Percentiles rank a stretch among this genome's conserved stretches.
phyloP scores from a whole-genome alignment of 1,139 yeast genomes.

The Hemisphaericaspora lyxosophila region DNA sequence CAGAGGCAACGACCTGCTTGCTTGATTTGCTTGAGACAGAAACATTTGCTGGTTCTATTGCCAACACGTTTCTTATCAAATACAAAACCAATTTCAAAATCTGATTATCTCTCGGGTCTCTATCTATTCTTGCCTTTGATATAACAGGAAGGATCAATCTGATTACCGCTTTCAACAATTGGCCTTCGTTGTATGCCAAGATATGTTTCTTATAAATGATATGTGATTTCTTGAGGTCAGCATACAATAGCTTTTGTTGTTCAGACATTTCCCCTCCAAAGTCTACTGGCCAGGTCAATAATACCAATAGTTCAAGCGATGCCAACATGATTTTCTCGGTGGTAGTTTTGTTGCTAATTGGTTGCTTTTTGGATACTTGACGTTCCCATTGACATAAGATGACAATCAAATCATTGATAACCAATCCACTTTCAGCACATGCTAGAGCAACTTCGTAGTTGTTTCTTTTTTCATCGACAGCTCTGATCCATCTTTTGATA shows the following conservation, averaged over 20 bases:
- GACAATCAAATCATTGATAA: slow-evolving; percentile 69
- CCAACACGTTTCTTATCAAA: slow-evolving; percentile 71
- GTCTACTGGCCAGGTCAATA: slow-evolving; percentile 82
- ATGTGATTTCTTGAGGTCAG: slow-evolving; percentile 67
- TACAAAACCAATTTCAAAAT: slow-evolving; percentile 70
- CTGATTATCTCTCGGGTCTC: slow-evolving; percentile 72
- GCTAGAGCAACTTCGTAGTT: slow-evolving; percentile 85
- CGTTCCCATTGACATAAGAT: slow-evolving; percentile 78
- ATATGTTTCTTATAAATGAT: slow-evolving; percentile 69
- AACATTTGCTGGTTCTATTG: slow-evolving; percentile 67
- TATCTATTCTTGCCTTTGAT: slow-evolving; percentile 50
- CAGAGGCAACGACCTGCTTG: slow-evolving; percentile 25
- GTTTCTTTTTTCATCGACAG: slow-evolving; percentile 72
- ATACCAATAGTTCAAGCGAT: slow-evolving; percentile 75
- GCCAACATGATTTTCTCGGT: slow-evolving; percentile 67
- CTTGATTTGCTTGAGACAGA: slow-evolving; percentile 44
- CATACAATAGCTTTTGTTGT: slow-evolving; percentile 56
- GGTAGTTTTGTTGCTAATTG: slow-evolving; percentile 29
- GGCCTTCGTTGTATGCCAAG: slow-evolving; percentile 57
- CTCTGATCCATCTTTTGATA: slow-evolving; percentile 79
- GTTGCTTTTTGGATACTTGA: slow-evolving; percentile 23
- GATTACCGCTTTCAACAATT: slow-evolving; percentile 65
- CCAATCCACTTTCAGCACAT: slow-evolving; percentile 76
- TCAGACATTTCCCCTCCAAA: slow-evolving; percentile 47
- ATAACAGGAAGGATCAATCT: slow-evolving; percentile 70